Evolutionary conservation across 1,139 yeast genomes (phyloP), one percentile per base, ranked within the genome.

Genomic region (Lipomyces yarrowii): DNA sequence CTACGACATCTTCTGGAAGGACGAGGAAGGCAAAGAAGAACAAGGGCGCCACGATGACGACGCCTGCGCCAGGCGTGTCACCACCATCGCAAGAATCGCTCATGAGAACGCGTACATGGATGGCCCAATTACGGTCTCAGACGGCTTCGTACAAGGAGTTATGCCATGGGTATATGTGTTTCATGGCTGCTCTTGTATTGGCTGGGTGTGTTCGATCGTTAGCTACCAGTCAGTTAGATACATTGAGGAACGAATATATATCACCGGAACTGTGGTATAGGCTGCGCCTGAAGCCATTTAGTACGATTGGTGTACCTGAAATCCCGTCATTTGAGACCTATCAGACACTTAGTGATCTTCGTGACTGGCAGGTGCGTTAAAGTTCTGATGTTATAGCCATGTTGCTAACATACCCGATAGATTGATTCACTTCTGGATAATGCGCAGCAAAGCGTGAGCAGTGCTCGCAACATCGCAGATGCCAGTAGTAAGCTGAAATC

Each of bases 231-330:
- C 48, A 8, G 8, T 33, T 21, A 15, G 32, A 21, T 32, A 8
- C 15, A 10, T 13, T 77, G 78, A 0, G 83, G 86, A 8, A 71
- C 75, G 3, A 75, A 78, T 57, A 76, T 79, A 23, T 86, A 11
- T 73, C 80, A 13, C 81, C 83, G 58, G 86, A 86, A 68, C 74
- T 83, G 55, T 77, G 88, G n/a, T 91, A 83, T 75, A 80, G 84
- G 30, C 78, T 92, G 57, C 83, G 97, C 70, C 85, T 92, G 84
- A 92, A 91, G 74, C 88, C 96, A 2, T 91, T 90, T 80, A 86
- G 90, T 21, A 84, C 93, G 0, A 89, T 93, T 21, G 97, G 96
- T 0, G 87, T 87, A 5, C 98, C 98, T 0, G 82, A 81, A 39
- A 2, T 61, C 6, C 69, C 69, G 26, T n/a, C 51, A 10, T 65